Evolutionary conservation across 78 protist species (phyloP), one percentile per base, ranked within the genome.

Genomic region (Ministeria vibrans): DNA sequence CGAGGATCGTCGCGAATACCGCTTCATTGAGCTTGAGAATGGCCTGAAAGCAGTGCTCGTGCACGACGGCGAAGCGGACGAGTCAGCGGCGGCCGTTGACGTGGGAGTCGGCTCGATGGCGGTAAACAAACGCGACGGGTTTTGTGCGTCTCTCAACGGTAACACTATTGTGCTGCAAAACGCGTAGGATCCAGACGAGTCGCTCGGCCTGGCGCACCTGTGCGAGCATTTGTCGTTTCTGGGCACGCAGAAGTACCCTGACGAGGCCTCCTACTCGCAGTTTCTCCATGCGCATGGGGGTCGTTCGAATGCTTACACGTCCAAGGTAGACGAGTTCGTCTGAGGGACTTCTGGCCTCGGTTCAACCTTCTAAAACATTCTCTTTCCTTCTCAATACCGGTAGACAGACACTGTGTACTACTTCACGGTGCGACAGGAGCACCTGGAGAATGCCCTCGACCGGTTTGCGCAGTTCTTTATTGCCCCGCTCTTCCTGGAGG

Each of bases 131-230:
- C 95, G 93, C 44, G 34, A 1, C 13, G 86, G 80, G 1, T 0
- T 78, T n/a, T n/a, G n/a, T n/a, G n/a, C n/a, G n/a, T n/a, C n/a
- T n/a, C n/a, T n/a, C n/a, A n/a, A n/a, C n/a, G n/a, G n/a, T n/a
- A n/a, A n/a, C n/a, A n/a, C n/a, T n/a, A n/a, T n/a, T n/a, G n/a
- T n/a, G n/a, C n/a, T n/a, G n/a, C n/a, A n/a, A n/a, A n/a, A n/a
- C n/a, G n/a, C n/a, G n/a, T n/a, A n/a, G n/a, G n/a, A n/a, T n/a
- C n/a, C n/a, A n/a, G n/a, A n/a, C n/a, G n/a, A n/a, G n/a, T n/a
- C n/a, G 1, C 84, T 70, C 0, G 95, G 95, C 28, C 77, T 92
- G 27, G 90, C 92, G 2, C 95, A 92, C 71, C 89, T 89, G 45
- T 63, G 77, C 23, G 97, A 92, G 73, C 89, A 86, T 53, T n/a